phyloP scores from a whole-genome alignment of 164 flowering plant species.

The Brasenia schreberi region DNA sequence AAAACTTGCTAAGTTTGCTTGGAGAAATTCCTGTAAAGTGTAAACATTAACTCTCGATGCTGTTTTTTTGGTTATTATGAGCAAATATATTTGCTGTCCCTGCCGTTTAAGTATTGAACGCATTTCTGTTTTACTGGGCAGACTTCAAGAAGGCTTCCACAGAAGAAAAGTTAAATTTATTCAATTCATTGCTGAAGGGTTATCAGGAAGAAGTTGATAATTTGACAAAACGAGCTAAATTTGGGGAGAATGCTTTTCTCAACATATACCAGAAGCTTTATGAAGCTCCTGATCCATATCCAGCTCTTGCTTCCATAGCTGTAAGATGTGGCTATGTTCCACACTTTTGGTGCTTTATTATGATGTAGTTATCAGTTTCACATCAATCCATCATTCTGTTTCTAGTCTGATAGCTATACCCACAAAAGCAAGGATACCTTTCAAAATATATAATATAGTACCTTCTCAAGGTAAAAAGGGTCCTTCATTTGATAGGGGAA shows the following conservation, averaged over 20 bases:
- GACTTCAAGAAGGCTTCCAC: constrained; percentile 39
- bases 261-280: constrained; percentile 94
- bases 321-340: constrained; percentile 28
- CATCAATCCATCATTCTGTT: too few species aligned
- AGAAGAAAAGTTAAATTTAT: constrained; percentile 75
- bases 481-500: too few species aligned
- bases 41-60: too few species aligned
- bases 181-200: constrained; percentile 86
- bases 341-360: too few species aligned
- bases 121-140: not conserved
- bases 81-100: not conserved
- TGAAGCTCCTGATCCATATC: constrained; percentile 99
- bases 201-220: constrained; percentile 99
- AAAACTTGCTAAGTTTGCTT: too few species aligned
- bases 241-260: constrained; percentile 98
- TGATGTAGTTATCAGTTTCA: too few species aligned
- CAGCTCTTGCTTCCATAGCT: constrained; percentile 76
- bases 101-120: not conserved
- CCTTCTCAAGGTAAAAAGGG: too few species aligned
- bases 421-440: too few species aligned
- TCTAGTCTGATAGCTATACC: too few species aligned
- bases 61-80: not conserved
- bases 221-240: constrained; percentile 94
- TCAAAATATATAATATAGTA: too few species aligned
- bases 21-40: too few species aligned